Conservation (phyloP, 2,329 filamentous ascomycete genomes). For the Phyllosticta citribraziliensis region DNA sequence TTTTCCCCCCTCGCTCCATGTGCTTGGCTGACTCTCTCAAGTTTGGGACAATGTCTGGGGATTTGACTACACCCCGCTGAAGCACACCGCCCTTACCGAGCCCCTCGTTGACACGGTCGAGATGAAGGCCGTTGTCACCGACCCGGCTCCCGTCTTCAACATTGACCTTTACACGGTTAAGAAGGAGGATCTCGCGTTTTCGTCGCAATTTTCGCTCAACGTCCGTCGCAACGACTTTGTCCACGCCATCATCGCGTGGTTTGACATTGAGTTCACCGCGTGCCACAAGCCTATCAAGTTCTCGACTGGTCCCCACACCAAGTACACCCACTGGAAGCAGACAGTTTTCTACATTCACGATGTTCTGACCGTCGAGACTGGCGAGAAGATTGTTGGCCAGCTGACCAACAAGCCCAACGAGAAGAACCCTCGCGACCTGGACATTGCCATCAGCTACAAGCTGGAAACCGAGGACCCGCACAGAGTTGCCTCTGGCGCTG, state of each 20-base stretch:
- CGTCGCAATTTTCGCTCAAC: constrained; percentile 62
- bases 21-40: constrained; percentile 30
- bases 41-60: constrained; percentile 99
- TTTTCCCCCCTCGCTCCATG: constrained; percentile 5
- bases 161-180: constrained; percentile 92
- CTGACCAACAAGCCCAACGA: constrained; percentile 80
- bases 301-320: constrained; percentile 93
- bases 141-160: constrained; percentile 73
- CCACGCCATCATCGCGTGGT: constrained; percentile 95
- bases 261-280: constrained; percentile 96
- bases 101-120: constrained; percentile 97
- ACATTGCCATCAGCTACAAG: constrained; percentile 78
- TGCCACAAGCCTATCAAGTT: constrained; percentile 98
- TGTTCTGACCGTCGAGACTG: constrained; percentile 81
- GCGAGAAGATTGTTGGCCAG: constrained; percentile 65
- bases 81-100: constrained; percentile 86
- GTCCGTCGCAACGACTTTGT: constrained; percentile 86
- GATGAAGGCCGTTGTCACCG: constrained; percentile 91
- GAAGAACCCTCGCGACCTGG: constrained; percentile 89
- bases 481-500: constrained; percentile 57
- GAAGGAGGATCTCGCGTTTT: constrained; percentile 73
- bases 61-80: constrained; percentile 91
- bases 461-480: constrained; percentile 66
- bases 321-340: constrained; percentile 99
- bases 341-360: constrained; percentile 97